Evolutionary conservation across 2,329 filamentous ascomycete species (phyloP), one percentile per base, ranked within the genome.

Genomic region (Apiospora arundinis): DNA sequence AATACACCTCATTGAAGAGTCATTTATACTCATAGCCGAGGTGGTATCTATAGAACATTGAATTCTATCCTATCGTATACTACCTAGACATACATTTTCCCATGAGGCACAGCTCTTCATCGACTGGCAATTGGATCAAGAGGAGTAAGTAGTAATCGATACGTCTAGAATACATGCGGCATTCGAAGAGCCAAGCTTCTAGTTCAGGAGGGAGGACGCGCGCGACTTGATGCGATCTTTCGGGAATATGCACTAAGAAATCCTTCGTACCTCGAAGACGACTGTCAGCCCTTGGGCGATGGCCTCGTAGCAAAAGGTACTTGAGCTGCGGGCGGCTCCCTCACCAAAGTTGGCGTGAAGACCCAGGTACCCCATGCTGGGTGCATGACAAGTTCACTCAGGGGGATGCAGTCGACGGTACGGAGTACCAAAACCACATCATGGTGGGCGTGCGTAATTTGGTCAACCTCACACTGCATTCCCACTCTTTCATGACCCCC

Each of bases 381-480:
- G 18, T 40, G 32, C 56, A 63, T 63, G 56, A 40, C 56, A n/a
- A n/a, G 56, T 12, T n/a, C 56, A 23, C 21, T 63, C 56, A 63
- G 56, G 56, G 56, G 56, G 56, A 63, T n/a, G 32, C 56, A 32
- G 28, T 32, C 32, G 3, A n/a, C 37, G 56, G 56, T 63, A 63
- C 56, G 18, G n/a, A 32, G 56, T 63, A 63, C 56, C 32, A 40
- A 32, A 32, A n/a, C 56, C 28, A n/a, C 32, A n/a, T 18, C 25
- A 18, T 67, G 44, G 65, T 45, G 25, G 40, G 44, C 48, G 66
- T 68, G 66, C 66, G 66, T 68, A 68, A 68, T 68, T 68, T 68
- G 66, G 66, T n/a, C 44, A 45, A 44, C 66, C 56, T 63, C 56
- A 63, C 56, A 63, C 56, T 40, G 56, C 56, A 63, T 63, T 40